A percentile compares a stretch with the other conserved stretches of the same genome.
Conservation (phyloP, 805 yeast genomes). For the Kodamaea laetipori region DNA sequence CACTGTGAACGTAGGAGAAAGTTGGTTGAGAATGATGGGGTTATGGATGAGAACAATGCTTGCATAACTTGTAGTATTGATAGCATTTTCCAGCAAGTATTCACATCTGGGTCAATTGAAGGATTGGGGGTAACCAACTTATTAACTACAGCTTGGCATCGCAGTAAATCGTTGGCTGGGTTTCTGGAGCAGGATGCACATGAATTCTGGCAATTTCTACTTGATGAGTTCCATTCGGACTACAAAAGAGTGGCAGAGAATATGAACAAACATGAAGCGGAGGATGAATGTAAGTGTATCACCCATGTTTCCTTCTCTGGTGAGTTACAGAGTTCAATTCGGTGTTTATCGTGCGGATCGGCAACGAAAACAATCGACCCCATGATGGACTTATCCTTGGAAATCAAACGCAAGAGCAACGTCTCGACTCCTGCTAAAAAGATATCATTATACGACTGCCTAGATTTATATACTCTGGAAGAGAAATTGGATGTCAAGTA, state of each 20-base stretch:
- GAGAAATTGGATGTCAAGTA: slow-evolving; percentile 78
- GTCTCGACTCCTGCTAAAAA: slow-evolving; percentile 14
- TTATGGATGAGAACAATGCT: slow-evolving; percentile 33
- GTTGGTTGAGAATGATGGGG: slow-evolving; percentile 18
- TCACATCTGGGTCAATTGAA: slow-evolving; percentile 57
- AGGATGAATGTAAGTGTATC: slow-evolving; percentile 64
- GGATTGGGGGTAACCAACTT: slow-evolving; percentile 83
- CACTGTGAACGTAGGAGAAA: slow-evolving; percentile 43
- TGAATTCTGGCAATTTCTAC: slow-evolving; percentile 91
- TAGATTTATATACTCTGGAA: slow-evolving; percentile 71
- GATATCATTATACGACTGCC: slow-evolving; percentile 58
- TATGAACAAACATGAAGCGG: slow-evolving; percentile 11
- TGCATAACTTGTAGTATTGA: slow-evolving; percentile 90
- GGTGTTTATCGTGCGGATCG: slow-evolving; percentile 67
- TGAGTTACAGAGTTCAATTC: slow-evolving; percentile 74
- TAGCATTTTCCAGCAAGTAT: slow-evolving; percentile 73
- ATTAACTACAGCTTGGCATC: slow-evolving; percentile 84
- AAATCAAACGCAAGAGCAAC: slow-evolving; percentile 45
- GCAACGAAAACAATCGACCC: slow-evolving; percentile 81
- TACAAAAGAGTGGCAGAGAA: slow-evolving; percentile 24
- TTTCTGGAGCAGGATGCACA: slow-evolving; percentile 98
- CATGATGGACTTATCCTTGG: slow-evolving; percentile 84
- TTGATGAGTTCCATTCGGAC: slow-evolving; percentile 76
- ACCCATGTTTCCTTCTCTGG: slow-evolving; percentile 86
- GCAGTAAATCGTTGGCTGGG: slow-evolving; percentile 85